phyloP scores from a whole-genome alignment of 371 early-diverging fungal species.

The Haplosporangium sp. region DNA sequence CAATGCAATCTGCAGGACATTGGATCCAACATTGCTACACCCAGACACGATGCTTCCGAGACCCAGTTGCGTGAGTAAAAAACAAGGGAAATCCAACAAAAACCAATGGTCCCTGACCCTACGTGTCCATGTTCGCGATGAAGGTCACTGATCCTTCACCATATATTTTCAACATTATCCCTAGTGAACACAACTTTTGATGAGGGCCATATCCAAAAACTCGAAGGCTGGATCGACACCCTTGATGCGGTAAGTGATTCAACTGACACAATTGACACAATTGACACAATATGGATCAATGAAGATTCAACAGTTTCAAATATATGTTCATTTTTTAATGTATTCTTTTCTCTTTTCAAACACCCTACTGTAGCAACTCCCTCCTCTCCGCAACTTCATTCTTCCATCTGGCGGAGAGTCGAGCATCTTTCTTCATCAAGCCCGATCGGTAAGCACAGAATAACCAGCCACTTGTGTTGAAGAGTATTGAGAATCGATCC shows the following conservation, averaged over 20 bases:
- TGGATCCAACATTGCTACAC: constrained; percentile 93
- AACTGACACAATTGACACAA: not conserved
- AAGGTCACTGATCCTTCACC: not conserved
- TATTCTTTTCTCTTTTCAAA: not conserved
- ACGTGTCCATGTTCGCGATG: too few relatives aligned
- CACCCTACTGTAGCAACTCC: constrained; percentile 59
- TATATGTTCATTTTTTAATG: not conserved
- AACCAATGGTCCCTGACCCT: too few relatives aligned
- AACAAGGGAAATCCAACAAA: not conserved
- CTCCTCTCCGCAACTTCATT: constrained; percentile 86
- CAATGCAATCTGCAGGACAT: constrained; percentile 93
- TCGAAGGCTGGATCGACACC: constrained; percentile 92
- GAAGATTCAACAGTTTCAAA: not conserved
- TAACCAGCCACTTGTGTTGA: too few relatives aligned
- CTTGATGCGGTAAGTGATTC: constrained; percentile 61
- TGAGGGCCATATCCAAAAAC: constrained; percentile 59
- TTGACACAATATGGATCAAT: not conserved
- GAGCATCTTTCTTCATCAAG: constrained; percentile 62
- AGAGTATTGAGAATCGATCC: too few relatives aligned
- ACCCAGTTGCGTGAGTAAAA: constrained; percentile 58
- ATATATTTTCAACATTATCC: not conserved
- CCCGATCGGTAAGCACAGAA: constrained; percentile 57
- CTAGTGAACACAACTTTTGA: constrained; percentile 83
- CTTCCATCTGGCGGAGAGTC: constrained; percentile 77
- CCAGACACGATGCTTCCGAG: constrained; percentile 71